Base-by-base conservation (phyloP, 2,329 filamentous ascomycete species). In the Coniochaeta hoffmannii region DNA sequence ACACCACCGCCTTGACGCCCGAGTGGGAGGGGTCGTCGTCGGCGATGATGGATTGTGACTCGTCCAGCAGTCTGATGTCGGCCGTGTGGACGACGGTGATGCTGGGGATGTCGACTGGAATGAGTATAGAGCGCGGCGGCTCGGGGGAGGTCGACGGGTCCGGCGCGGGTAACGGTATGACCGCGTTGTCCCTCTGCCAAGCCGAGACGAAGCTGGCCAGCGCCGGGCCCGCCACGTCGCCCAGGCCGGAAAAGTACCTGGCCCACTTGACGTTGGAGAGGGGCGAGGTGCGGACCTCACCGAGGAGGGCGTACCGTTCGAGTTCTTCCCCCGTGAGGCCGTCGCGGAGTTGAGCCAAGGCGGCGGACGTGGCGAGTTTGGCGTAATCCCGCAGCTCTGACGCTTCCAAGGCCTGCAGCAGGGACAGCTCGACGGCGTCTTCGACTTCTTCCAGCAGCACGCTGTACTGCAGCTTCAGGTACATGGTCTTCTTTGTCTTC, bases 41-140 rank as follows among this genome's bases (percentile, higher is more conserved):
- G 28, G 65, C 59, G 17, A 56, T 12, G 28, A 58, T 34, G 15
- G 55, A 65, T 69, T 64, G 62, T 64, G 57, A 64, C 34, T 58
- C 67, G 56, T 76, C 71, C 1, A 89, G 70, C 1, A 89, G 70
- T 28, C 75, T 74, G 28, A 93, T 78, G 53, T 88, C 83, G 2
- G 88, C 87, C 0, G 89, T 95, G 69, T 96, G 88, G 0, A 97
- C 82, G 19, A 96, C 82, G 50, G 89, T 83, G 1, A 96, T 78
- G 1, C 87, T 85, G 0, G 93, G 93, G 1, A 99, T 84, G 57
- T 96, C 90, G 14, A 99, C 92, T 0, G 92, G 89, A 54, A 99
- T 95, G 30, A 88, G 76, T 62, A 99, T 92, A 12, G 84, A 85
- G 19, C 80, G 79, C 58, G 69, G 76, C 19, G 69, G 76, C 19